Percentiles rank a stretch among this genome's conserved stretches.
phyloP scores from a whole-genome alignment of 2,329 filamentous ascomycete species.

The Alternaria sp. region DNA sequence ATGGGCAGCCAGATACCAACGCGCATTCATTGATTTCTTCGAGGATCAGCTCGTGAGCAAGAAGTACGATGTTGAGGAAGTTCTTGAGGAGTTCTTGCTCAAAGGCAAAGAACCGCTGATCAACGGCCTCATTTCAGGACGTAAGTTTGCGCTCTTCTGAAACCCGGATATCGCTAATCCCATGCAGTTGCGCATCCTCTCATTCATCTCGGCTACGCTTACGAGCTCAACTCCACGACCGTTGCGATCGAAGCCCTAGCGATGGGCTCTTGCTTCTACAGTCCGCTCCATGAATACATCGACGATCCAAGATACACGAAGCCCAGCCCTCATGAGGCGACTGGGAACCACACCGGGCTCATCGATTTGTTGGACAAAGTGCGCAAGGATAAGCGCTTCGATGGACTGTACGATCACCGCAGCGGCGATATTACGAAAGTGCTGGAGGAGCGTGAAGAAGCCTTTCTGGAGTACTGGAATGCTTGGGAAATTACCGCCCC shows the following conservation, averaged over 20 bases:
- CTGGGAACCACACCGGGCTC: constrained; percentile 61
- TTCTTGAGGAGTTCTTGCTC: constrained; percentile 79
- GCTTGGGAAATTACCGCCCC: constrained; percentile 75
- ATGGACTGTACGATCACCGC: constrained; percentile 66
- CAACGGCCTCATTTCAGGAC: constrained; percentile 77
- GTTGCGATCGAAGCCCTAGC: constrained; percentile 87
- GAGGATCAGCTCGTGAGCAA: constrained; percentile 83
- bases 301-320: constrained; percentile 75
- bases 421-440: constrained; percentile 71
- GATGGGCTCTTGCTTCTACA: constrained; percentile 67
- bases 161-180: constrained; percentile 12
- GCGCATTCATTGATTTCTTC: constrained; percentile 93
- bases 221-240: constrained; percentile 83
- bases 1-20: constrained; percentile 68
- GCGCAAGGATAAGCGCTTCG: constrained; percentile 71
- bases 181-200: constrained; percentile 80
- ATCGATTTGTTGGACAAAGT: constrained; percentile 75
- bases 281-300: constrained; percentile 65
- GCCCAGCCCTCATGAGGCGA: constrained; percentile 59
- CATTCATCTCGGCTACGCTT: constrained; percentile 95
- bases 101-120: constrained; percentile 76
- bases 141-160: constrained; percentile 59
- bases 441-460: constrained; percentile 71
- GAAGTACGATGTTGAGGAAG: constrained; percentile 82
- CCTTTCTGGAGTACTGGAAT: constrained; percentile 88